Conservation (phyloP, 257 asterid genomes). For the Jaltomata sinuosa region DNA sequence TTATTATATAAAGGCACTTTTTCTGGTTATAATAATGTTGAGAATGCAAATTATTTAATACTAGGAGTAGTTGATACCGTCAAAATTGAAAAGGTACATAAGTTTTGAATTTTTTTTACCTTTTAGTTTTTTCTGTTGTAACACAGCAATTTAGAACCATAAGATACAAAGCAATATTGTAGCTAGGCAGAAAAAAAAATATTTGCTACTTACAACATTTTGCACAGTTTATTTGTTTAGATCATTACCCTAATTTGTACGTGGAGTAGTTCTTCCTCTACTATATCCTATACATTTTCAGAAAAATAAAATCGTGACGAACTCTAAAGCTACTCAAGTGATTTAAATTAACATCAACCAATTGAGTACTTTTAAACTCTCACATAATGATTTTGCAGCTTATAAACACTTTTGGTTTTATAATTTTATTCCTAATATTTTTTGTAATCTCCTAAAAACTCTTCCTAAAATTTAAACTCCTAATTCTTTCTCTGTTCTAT, state of each 20-base stretch:
- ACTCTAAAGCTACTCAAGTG: neutral
- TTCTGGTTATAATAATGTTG: neutral
- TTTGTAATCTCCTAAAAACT: too few relatives aligned
- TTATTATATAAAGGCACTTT: neutral
- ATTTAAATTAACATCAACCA: neutral
- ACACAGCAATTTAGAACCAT: neutral
- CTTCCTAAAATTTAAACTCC: too few relatives aligned
- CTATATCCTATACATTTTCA: neutral
- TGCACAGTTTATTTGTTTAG: too few relatives aligned
- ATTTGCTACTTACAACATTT: too few relatives aligned
- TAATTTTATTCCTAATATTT: too few relatives aligned
- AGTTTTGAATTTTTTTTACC: neutral
- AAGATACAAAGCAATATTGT: neutral
- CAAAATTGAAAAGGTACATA: too few relatives aligned
- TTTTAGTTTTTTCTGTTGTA: neutral
- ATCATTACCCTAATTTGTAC: too few relatives aligned
- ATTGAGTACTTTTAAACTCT: neutral
- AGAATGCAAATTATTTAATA: too few relatives aligned
- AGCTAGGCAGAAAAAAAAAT: neutral
- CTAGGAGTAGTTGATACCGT: neutral
- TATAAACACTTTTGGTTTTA: too few relatives aligned
- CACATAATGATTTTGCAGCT: too few relatives aligned
- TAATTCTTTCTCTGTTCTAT: too few relatives aligned
- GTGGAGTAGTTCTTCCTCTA: neutral
- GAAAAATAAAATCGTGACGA: neutral